Evolutionary conservation across 306 rosid genomes (phyloP).

Genomic region (Lablab purpureus): DNA sequence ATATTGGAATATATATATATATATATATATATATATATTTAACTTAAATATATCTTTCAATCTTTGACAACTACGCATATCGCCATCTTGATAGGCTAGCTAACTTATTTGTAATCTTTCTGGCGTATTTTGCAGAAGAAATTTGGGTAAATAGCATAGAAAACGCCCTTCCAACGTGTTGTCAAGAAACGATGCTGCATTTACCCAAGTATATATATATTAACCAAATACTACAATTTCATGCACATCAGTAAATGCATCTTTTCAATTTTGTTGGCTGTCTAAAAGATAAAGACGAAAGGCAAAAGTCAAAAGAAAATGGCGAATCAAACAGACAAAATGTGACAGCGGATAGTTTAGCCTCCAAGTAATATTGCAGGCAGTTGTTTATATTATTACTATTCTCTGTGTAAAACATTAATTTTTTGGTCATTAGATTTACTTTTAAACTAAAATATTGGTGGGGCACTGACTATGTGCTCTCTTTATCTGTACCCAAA

Average conservation of each 20-base stretch:
- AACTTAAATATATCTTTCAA: neutral
- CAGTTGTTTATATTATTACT: neutral
- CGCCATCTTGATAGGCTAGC: neutral
- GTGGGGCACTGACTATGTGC: neutral
- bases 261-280: slow-evolving; percentile 26
- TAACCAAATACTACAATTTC: slow-evolving; percentile 34
- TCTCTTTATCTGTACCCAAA: neutral
- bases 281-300: slow-evolving; percentile 14
- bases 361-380: neutral
- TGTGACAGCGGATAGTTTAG: neutral
- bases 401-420: neutral
- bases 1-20: neutral
- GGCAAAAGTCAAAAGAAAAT: slow-evolving; percentile 22
- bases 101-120: slow-evolving; percentile 5
- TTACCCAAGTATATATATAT: slow-evolving; percentile 27
- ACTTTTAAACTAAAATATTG: neutral
- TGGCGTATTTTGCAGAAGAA: neutral
- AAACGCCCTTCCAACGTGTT: neutral
- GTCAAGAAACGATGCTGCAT: slow-evolving; percentile 20
- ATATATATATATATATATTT: slow-evolving; percentile 9
- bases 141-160: neutral
- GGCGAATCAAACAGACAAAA: neutral
- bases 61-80: neutral
- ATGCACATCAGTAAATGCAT: slow-evolving; percentile 31
- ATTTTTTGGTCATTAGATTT: neutral